Evolutionary conservation across 331 rosid species (phyloP), one percentile per base, ranked within the genome.

Genomic region (Quercus tomentella): DNA sequence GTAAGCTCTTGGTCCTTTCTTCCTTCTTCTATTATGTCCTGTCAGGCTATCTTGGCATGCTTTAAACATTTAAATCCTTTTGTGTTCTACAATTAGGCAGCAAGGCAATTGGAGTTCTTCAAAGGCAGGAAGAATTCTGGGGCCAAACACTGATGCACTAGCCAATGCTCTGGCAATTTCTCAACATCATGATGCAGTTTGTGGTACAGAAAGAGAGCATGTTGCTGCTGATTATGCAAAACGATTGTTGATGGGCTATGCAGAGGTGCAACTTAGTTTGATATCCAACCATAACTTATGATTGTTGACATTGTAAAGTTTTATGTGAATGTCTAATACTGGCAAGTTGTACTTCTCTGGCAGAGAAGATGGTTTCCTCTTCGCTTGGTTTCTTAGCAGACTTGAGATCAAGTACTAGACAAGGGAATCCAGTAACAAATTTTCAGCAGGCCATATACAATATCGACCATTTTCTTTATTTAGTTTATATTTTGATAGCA

Each of bases 31-130:
- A 7, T 67, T 35, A 67, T 33, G 16, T 33, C 51, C 51, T 18
- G 20, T 22, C 20, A 67, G 51, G 72, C 49, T 37, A 37, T 67
- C 51, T 67, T 67, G 72, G 72, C 43, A 67, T 10, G 17, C 37
- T 31, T 22, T 67, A 33, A 25, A 33, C 72, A 67, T 67, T 22
- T 67, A 67, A 67, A 31, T 22, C 72, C 2, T 66, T 66, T 20
- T 35, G 11, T 33, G 49, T 66, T 66, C 49, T 80, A 73, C 63
- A 77, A 79, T 80, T 45, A 95, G 99, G 98, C 97, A 37, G 96
- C 98, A 43, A 90, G 99, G 79, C 94, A 95, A 74, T 80, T 95
- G 81, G 99, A 93, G 82, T 91, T 80, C 82, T 90, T 90, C 75
- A 88, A 82, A 60, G 98, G 98, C 67, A 93, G 88, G 90, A 89